These are phyloP conservation scores for Strigomonas culicis DNA, from an alignment of 208 protist species.

Conservation along the genomic window DNA sequence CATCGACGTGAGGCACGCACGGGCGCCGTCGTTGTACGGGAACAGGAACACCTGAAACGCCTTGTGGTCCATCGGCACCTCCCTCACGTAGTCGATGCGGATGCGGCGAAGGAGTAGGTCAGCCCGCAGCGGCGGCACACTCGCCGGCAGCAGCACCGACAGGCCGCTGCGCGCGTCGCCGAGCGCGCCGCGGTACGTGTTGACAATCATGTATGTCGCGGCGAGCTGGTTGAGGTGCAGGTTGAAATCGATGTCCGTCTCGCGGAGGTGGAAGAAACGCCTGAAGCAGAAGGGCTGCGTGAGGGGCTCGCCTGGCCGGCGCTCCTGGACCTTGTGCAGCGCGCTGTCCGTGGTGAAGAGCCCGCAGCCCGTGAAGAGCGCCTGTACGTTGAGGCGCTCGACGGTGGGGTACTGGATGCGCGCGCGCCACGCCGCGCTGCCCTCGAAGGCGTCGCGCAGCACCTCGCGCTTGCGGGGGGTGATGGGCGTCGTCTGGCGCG, in stretches of 20 bases:
- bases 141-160: constrained; percentile 21
- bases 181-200: constrained; percentile 44
- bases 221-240: constrained; percentile 70
- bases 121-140: constrained; percentile 21
- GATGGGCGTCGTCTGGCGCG: constrained; percentile 27
- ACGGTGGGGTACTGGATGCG: not conserved
- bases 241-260: constrained; percentile 77
- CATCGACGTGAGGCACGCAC: no score
- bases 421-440: not conserved
- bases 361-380: not conserved
- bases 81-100: constrained; percentile 69
- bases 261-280: constrained; percentile 36
- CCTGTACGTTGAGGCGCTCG: not conserved
- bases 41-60: constrained; percentile 32
- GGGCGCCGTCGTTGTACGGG: constrained; percentile 1
- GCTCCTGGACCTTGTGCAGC: not conserved
- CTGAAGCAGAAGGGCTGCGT: constrained; percentile 2
- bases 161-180: constrained; percentile 20
- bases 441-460: not conserved
- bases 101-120: constrained; percentile 52
- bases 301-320: not conserved
- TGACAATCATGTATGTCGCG: constrained; percentile 43
- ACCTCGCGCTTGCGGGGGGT: constrained; percentile 6
- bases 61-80: constrained; percentile 40
- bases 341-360: not conserved